Base-by-base conservation (phyloP, 2,329 filamentous ascomycete genomes). In the Podosphaera aphanis region DNA sequence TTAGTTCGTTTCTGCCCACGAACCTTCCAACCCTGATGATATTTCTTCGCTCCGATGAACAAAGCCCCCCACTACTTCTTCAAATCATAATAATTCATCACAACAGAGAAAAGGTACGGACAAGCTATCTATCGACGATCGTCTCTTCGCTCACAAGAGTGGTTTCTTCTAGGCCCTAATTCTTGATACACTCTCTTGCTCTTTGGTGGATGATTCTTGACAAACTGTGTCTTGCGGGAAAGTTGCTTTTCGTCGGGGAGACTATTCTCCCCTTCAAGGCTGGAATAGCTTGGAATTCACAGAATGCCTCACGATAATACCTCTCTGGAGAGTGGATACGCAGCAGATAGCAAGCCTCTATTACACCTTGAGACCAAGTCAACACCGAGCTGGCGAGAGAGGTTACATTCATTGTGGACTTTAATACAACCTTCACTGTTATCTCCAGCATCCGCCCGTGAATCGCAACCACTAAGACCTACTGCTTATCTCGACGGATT, bases 401-500 rank as follows among this genome's bases (percentile, higher is more conserved):
- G 19, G 18, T 3, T 36, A 44, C 19, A 16, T 3, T 19, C 42
- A 2, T 16, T 31, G 5, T 33, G 25, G 25, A n/a, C 31, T 8
- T 6, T 39, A 10, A 21, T 41, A 16, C 35, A 36, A 18, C 36
- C 44, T 16, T 25, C 44, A n/a, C 38, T 46, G 31, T 41, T 46
- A 16, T 31, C 44, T n/a, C 39, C 5, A 43, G 16, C 16, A 18
- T 37, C n/a, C 19, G 8, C 20, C 27, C 11, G 8, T 13, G n/a
- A 41, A 41, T 11, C 37, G 29, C 46, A 49, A 44, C 44, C 44
- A 41, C 37, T 49, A 5, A 38, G 45, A 31, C 46, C 46, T 4
- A 66, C 64, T 0, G 62, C 65, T 5, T 67, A 65, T 51, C 62
- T 69, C 31, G 66, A 69, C 50, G 65, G 66, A 20, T 57, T 69